A percentile compares a stretch with the other conserved stretches of the same genome.
Conservation (phyloP, 805 yeast genomes). For the Pichia paraexigua region DNA sequence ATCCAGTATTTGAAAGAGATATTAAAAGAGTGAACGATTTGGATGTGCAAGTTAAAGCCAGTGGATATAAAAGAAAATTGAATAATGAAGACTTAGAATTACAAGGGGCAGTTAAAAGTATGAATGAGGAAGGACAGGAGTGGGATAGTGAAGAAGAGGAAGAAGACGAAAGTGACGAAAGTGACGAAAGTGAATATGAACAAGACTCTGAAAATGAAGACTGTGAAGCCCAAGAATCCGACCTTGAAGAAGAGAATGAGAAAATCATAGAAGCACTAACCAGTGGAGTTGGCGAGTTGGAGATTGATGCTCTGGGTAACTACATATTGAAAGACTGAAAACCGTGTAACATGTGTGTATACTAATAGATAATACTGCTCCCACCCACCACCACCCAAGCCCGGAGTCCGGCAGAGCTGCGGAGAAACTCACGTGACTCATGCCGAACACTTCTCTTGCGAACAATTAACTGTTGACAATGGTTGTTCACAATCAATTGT, state of each 20-base stretch:
- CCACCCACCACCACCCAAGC: no score
- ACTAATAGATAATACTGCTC: no score
- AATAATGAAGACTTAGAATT: constrained; percentile 48
- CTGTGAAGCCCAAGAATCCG: constrained; percentile 30
- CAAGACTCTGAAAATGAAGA: constrained; percentile 20
- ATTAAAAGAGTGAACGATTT: constrained; percentile 58
- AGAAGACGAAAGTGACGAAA: constrained; percentile 25
- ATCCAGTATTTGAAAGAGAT: constrained; percentile 75
- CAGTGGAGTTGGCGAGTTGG: constrained; percentile 53
- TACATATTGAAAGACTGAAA: constrained; percentile 44
- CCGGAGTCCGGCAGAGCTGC: no score
- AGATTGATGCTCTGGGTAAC: constrained; percentile 78
- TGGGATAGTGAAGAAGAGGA: constrained; percentile 14
- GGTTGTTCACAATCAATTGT: no score
- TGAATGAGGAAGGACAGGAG: constrained; percentile 17
- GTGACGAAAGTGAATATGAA: constrained; percentile 27
- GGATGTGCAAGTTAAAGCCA: constrained; percentile 86
- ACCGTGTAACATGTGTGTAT: no score
- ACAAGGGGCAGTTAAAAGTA: constrained; percentile 60
- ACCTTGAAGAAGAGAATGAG: constrained; percentile 32
- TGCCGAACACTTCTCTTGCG: no score
- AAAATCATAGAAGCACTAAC: constrained; percentile 65
- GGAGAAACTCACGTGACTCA: no score
- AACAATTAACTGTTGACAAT: no score
- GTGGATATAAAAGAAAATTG: constrained; percentile 57